A percentile compares a stretch with the other conserved stretches of the same genome.
These are phyloP conservation scores for Penstemon davidsonii DNA, from an alignment of 257 asterid genomes.

Conservation along the genomic window DNA sequence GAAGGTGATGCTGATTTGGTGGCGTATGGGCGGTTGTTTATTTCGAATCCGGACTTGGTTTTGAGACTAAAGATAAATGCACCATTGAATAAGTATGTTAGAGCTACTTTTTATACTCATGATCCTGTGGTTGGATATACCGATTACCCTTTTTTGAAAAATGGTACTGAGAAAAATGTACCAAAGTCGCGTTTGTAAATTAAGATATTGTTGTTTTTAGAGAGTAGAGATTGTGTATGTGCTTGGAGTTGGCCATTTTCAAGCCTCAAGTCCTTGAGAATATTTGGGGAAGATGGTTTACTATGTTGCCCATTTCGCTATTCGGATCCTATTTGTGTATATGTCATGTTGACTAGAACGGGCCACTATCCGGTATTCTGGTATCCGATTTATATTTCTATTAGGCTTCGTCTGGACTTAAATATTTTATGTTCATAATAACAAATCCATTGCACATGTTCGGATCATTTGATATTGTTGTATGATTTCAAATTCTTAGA, in stretches of 20 bases:
- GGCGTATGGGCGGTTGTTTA: constrained; percentile 60
- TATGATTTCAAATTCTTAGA: no score
- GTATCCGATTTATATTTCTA: no score
- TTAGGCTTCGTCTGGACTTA: no score
- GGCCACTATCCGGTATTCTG: no score
- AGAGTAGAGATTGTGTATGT: constrained; percentile 11
- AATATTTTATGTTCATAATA: no score
- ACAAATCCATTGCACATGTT: no score
- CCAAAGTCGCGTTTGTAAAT: constrained; percentile 39
- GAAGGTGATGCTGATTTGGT: constrained; percentile 60
- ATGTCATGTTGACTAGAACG: no score
- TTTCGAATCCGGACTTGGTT: constrained; percentile 71
- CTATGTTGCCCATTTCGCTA: not conserved
- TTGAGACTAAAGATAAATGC: constrained; percentile 51
- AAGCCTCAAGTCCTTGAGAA: not conserved
- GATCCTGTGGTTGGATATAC: constrained; percentile 73
- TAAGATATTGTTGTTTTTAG: not conserved
- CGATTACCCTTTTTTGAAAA: constrained; percentile 55
- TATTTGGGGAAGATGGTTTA: not conserved
- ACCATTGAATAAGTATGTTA: constrained; percentile 47
- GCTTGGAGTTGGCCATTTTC: constrained; percentile 2
- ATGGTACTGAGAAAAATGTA: constrained; percentile 7
- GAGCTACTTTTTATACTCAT: constrained; percentile 64
- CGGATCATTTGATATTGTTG: no score
- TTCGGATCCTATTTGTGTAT: no score